Conservation (phyloP, 805 yeast genomes). For the Candida chilensis region DNA sequence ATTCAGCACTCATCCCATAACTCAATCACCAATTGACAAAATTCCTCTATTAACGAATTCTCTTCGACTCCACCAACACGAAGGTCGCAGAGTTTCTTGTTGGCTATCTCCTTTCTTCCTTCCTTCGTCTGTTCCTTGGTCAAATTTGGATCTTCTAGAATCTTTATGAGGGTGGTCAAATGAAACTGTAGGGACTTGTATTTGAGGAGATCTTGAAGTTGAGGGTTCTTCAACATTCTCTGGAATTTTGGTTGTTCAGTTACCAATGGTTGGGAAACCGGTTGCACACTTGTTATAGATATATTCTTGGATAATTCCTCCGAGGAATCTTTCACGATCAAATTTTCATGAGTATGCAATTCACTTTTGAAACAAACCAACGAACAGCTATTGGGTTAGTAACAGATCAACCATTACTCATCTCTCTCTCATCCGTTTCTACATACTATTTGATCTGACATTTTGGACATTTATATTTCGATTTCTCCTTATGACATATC, state of each 20-base stretch:
- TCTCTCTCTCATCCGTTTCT: background rate
- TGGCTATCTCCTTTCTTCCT: conserved; percentile 49
- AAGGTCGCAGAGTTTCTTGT: conserved; percentile 49
- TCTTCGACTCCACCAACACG: conserved; percentile 58
- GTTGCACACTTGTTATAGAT: too few relatives aligned
- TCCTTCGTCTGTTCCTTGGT: conserved; percentile 44
- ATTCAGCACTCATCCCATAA: conserved; percentile 6
- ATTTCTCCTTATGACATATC: conserved; percentile 20
- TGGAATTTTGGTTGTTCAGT: conserved; percentile 1
- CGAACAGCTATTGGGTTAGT: conserved; percentile 35
- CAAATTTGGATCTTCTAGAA: conserved; percentile 34
- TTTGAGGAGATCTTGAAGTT: conserved; percentile 16
- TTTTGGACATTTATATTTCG: conserved; percentile 49
- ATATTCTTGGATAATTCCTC: too few relatives aligned
- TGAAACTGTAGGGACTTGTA: conserved; percentile 51
- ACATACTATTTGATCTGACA: conserved; percentile 1
- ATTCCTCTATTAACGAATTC: conserved; percentile 65
- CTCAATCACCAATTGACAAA: conserved; percentile 33
- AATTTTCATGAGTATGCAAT: conserved; percentile 17
- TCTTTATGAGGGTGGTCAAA: conserved; percentile 34
- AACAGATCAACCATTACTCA: background rate
- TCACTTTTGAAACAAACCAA: conserved; percentile 49
- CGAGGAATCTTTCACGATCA: conserved; percentile 3
- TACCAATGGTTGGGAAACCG: too few relatives aligned
- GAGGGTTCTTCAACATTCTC: conserved; percentile 8